phyloP scores from a whole-genome alignment of 306 rosid genomes.

The Clitoria ternatea region DNA sequence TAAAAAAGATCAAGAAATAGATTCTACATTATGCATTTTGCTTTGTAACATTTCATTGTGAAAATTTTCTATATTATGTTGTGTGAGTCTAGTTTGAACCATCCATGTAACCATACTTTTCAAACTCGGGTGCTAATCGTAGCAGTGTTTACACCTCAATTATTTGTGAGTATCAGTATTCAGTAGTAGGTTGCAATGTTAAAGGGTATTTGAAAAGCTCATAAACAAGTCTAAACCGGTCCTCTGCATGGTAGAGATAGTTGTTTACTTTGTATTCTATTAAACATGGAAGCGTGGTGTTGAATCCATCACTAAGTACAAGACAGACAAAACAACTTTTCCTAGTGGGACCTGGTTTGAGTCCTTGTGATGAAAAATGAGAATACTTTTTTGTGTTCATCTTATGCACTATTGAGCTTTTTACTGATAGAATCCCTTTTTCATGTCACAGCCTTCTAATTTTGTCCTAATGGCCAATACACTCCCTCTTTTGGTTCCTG shows the following conservation, averaged over 20 bases:
- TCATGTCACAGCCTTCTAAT: conserved; percentile 17
- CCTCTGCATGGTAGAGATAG: conserved; percentile 31
- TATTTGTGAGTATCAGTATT: background rate
- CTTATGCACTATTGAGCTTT: background rate
- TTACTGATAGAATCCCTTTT: background rate
- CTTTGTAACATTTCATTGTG: background rate
- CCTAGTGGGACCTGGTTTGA: conserved; percentile 25
- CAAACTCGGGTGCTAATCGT: background rate
- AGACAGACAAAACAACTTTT: too few species aligned
- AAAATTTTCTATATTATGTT: background rate
- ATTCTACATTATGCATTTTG: too few species aligned
- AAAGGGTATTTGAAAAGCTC: too few species aligned
- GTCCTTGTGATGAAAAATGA: too few species aligned
- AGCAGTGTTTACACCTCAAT: background rate
- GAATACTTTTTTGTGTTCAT: too few species aligned
- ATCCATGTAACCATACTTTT: background rate
- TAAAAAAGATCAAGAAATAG: too few species aligned
- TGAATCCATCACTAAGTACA: conserved; percentile 38
- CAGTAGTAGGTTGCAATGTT: background rate
- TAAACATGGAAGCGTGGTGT: conserved; percentile 2
- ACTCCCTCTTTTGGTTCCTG: background rate
- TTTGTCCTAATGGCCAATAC: background rate
- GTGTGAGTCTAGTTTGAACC: background rate
- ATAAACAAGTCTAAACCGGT: too few species aligned
- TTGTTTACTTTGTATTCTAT: conserved; percentile 44